Evolutionary conservation across 768 basidiomycete species (phyloP), one percentile per base, ranked within the genome.

Genomic region (Kwoniella sp.): DNA sequence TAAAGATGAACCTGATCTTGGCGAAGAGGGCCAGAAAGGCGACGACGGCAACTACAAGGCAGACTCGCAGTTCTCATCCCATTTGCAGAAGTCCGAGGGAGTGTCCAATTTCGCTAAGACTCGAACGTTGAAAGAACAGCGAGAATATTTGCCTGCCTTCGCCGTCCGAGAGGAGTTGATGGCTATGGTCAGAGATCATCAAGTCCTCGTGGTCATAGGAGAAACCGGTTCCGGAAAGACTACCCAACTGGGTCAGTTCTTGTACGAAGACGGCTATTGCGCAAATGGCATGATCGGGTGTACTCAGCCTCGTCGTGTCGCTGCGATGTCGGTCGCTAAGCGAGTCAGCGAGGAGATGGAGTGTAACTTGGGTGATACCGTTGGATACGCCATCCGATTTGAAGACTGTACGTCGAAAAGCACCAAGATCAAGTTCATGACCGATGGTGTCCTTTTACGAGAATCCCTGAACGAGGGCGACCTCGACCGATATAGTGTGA

Each of bases 201-300:
- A 99, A 87, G 96, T 98, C 38, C 84, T 91, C 53, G 87, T 99
- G 62, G 92, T 98, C 41, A 91, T 99, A 45, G 96, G 96, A n/a
- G 96, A 99, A 82, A 99, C 96, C n/a, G 96, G 96, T 11, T 98
- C 95, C 0, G 96, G 96, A 5, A 99, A 99, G 83, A 99, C 96
- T 0, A 98, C 96, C 0, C 96, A 99, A 79, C 83, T 99, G 5
- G 84, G 91, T 0, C 96, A 99, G 77, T 99, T 93, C 82, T 81
- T 99, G 67, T 92, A 97, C 76, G 96, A 99, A 79, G 96, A 99
- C 68, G 96, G 96, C 0, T 99, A 95, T 80, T 91, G 93, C 70
- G 79, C 86, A 3, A 86, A 88, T 82, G 95, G 95, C 20, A 85
- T 98, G 48, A 88, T 99, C 55, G 95, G 95, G 12, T 99, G 96